A percentile compares a stretch with the other conserved stretches of the same genome.
Evolutionary conservation across 1,284 basidiomycete genomes (phyloP).

Genomic region (Phlebopus sp.): DNA sequence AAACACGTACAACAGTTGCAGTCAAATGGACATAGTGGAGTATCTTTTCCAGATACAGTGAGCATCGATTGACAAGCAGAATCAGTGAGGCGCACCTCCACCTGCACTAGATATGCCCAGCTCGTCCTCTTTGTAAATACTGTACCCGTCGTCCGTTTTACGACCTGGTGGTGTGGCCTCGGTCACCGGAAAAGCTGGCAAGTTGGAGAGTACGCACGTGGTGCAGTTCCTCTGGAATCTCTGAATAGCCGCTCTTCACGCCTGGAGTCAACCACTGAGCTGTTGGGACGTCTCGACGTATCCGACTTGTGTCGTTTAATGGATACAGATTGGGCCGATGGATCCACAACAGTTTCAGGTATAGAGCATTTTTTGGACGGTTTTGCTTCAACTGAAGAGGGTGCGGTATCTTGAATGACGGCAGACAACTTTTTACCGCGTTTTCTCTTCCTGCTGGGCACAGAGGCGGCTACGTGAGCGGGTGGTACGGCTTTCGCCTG

Average conservation of each 20-base stretch:
- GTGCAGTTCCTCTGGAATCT: slow-evolving; percentile 72
- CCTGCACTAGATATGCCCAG: slow-evolving; percentile 71
- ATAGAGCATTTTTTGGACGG: slow-evolving; percentile 38
- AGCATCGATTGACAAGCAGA: slow-evolving; percentile 17
- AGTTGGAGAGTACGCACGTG: slow-evolving; percentile 51
- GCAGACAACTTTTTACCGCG: slow-evolving; percentile 23
- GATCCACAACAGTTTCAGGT: slow-evolving; percentile 62
- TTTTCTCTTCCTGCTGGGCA: slow-evolving; percentile 37
- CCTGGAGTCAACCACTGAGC: slow-evolving; percentile 15
- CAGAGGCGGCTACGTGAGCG: slow-evolving; percentile 20
- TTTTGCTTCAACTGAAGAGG: slow-evolving; percentile 15
- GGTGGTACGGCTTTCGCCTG: slow-evolving; percentile 25
- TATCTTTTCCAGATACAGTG: slow-evolving; percentile 42
- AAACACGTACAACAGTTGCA: slow-evolving; percentile 75
- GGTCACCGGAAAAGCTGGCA: slow-evolving; percentile 1
- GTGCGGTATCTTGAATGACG: slow-evolving; percentile 14
- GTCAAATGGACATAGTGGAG: slow-evolving; percentile 76
- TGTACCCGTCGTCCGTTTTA: slow-evolving; percentile 82
- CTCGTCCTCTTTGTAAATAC: slow-evolving; percentile 85
- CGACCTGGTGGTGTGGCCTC: slow-evolving; percentile 49
- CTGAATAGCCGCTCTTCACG: slow-evolving; percentile 58
- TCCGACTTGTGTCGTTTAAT: slow-evolving; percentile 37
- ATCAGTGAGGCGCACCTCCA: slow-evolving; percentile 57
- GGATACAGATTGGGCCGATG: slow-evolving; percentile 38
- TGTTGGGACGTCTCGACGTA: slow-evolving; percentile 29